These are phyloP conservation scores for Histomonas meleagridis DNA, from an alignment of 208 protist genomes.

Conservation along the genomic window DNA sequence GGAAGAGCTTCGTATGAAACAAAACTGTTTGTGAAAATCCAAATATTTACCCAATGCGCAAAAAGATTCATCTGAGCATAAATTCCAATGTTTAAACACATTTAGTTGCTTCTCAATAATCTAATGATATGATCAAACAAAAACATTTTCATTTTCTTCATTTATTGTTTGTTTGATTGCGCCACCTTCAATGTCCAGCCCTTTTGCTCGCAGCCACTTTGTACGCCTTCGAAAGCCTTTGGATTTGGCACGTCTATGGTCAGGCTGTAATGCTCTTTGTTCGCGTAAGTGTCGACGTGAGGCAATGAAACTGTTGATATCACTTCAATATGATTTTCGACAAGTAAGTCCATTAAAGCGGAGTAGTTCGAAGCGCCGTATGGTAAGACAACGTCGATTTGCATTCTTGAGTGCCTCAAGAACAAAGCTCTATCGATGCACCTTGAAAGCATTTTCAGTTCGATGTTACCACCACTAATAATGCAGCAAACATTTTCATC, in stretches of 20 bases:
- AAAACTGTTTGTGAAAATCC: no score
- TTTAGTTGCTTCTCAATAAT: no score
- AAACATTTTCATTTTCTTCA: no score
- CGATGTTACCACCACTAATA: not conserved
- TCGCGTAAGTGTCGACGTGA: not conserved
- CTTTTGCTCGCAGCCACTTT: not conserved
- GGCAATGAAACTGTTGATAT: not conserved
- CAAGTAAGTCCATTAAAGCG: not conserved
- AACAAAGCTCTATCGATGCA: constrained; percentile 22
- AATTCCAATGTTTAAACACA: no score
- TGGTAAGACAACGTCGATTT: not conserved
- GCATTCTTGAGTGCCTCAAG: not conserved
- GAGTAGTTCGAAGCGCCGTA: not conserved
- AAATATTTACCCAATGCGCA: no score
- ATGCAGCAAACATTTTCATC: not conserved
- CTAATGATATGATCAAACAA: no score
- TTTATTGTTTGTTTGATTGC: no score
- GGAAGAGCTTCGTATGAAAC: no score
- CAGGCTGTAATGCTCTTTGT: not conserved
- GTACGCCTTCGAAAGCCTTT: not conserved
- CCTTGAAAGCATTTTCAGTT: not conserved
- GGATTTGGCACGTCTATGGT: not conserved
- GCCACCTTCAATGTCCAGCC: not conserved
- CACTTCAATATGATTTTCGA: not conserved
- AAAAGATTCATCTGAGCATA: no score